Conservation (phyloP, 805 yeast genomes). For the Yamadazyma akitaensis region DNA sequence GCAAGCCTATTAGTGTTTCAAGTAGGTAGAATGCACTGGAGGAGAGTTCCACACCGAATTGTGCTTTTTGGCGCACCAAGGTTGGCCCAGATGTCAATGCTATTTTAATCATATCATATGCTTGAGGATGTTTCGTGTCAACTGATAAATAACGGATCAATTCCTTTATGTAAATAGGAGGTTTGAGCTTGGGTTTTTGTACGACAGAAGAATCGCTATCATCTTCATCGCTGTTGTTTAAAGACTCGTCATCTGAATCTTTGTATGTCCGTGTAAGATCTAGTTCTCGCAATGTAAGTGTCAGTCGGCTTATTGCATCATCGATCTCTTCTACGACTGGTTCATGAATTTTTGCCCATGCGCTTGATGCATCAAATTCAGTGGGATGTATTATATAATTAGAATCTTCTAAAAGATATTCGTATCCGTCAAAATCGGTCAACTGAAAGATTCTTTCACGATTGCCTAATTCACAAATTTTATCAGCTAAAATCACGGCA, state of each 20-base stretch:
- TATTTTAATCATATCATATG: slow-evolving; percentile 45
- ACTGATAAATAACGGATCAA: slow-evolving; percentile 53
- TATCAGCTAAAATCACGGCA: slow-evolving; percentile 59
- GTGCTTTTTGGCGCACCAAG: slow-evolving; percentile 62
- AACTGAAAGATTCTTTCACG: slow-evolving; percentile 29
- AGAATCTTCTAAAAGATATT: background rate
- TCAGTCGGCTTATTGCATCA: background rate
- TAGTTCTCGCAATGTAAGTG: background rate
- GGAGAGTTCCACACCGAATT: slow-evolving; percentile 52
- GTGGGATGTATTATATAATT: background rate
- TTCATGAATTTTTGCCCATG: slow-evolving; percentile 7
- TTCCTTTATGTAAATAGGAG: slow-evolving; percentile 73
- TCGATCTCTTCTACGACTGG: slow-evolving; percentile 3
- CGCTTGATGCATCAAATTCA: background rate
- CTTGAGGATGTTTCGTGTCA: slow-evolving; percentile 43
- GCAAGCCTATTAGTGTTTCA: slow-evolving; percentile 49
- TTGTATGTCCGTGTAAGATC: slow-evolving; percentile 6
- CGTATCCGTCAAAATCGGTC: slow-evolving; percentile 8
- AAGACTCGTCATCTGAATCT: slow-evolving; percentile 19
- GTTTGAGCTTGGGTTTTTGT: slow-evolving; percentile 30
- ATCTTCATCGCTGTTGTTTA: slow-evolving; percentile 44
- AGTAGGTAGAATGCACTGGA: slow-evolving; percentile 43
- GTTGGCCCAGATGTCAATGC: slow-evolving; percentile 55
- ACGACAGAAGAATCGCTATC: slow-evolving; percentile 49
- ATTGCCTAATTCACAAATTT: slow-evolving; percentile 32